Evolutionary conservation across 1,284 basidiomycete genomes (phyloP).

Genomic region (Limonomyces culmigenus): DNA sequence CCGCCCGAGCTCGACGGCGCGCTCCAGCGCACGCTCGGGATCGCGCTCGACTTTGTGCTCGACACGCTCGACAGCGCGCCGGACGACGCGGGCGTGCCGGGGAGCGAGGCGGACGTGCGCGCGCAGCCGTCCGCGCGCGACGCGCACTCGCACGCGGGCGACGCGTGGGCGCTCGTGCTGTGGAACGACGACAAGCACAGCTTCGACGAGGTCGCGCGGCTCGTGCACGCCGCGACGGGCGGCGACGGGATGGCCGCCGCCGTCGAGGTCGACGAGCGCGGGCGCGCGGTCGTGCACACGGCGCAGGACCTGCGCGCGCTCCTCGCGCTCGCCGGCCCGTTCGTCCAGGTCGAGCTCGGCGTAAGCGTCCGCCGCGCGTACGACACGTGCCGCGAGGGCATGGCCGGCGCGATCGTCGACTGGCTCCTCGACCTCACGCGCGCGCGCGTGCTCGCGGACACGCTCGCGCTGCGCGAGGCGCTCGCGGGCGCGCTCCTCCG

Average conservation of each 20-base stretch:
- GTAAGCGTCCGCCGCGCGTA: slow-evolving; percentile 81
- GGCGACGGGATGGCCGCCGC: slow-evolving; percentile 50
- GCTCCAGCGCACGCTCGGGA: slow-evolving; percentile 58
- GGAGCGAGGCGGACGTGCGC: slow-evolving; percentile 52
- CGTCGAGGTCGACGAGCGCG: slow-evolving; percentile 63
- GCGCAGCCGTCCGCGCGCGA: slow-evolving; percentile 58
- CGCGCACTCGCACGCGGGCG: slow-evolving; percentile 46
- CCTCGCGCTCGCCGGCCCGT: slow-evolving; percentile 64
- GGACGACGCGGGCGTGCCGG: slow-evolving; percentile 57
- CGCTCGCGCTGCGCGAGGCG: slow-evolving; percentile 52
- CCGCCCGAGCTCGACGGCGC: slow-evolving; percentile 54
- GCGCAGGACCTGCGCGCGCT: slow-evolving; percentile 51
- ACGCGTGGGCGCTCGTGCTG: slow-evolving; percentile 73
- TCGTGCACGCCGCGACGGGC: slow-evolving; percentile 55
- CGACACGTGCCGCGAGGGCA: slow-evolving; percentile 83
- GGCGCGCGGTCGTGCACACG: slow-evolving; percentile 77
- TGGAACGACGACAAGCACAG: slow-evolving; percentile 99
- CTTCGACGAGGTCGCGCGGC: slow-evolving; percentile 75
- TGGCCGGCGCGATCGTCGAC: slow-evolving; percentile 69
- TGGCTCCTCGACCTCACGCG: slow-evolving; percentile 75
- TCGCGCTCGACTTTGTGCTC: slow-evolving; percentile 73
- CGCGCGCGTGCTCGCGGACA: slow-evolving; percentile 49
- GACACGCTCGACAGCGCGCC: slow-evolving; percentile 78
- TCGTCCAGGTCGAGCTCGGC: slow-evolving; percentile 82
- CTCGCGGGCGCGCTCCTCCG: slow-evolving; percentile 59